phyloP scores from a whole-genome alignment of 805 yeast species.

The Metahyphopichia silvanorum region DNA sequence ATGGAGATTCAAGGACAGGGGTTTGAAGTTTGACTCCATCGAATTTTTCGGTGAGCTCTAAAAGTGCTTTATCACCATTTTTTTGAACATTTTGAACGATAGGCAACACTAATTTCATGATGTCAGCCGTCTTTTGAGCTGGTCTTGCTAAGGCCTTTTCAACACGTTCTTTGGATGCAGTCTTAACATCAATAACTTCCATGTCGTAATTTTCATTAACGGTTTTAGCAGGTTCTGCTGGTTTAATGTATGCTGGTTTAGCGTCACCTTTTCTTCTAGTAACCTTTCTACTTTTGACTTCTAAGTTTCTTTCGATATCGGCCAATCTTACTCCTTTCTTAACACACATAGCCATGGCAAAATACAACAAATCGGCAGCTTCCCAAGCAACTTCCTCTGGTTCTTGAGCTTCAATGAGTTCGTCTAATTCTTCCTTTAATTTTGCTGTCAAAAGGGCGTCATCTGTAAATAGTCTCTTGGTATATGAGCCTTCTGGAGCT shows the following conservation, averaged over 20 bases:
- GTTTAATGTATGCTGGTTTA: constrained; percentile 66
- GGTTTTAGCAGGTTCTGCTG: constrained; percentile 12
- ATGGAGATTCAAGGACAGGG: constrained; percentile 87
- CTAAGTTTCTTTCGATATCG: constrained; percentile 83
- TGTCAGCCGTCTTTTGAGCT: constrained; percentile 89
- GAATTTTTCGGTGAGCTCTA: constrained; percentile 88
- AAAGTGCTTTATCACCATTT: constrained; percentile 80
- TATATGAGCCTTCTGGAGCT: constrained; percentile 95
- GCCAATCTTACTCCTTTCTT: constrained; percentile 73
- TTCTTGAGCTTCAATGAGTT: constrained; percentile 73
- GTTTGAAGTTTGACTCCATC: constrained; percentile 73
- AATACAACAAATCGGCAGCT: constrained; percentile 82
- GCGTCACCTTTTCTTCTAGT: constrained; percentile 96
- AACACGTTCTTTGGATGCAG: constrained; percentile 44
- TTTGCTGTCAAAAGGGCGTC: constrained; percentile 74
- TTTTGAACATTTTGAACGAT: constrained; percentile 74
- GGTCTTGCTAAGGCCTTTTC: constrained; percentile 78
- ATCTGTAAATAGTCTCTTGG: constrained; percentile 82
- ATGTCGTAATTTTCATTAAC: constrained; percentile 41
- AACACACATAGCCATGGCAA: constrained; percentile 51
- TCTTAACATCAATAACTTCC: constrained; percentile 43
- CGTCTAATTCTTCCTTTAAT: constrained; percentile 95
- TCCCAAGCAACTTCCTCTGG: constrained; percentile 80
- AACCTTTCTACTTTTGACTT: constrained; percentile 78
- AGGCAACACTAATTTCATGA: constrained; percentile 89